phyloP scores from a whole-genome alignment of 352 stramenopile species.

The Phytophthora sojae region DNA sequence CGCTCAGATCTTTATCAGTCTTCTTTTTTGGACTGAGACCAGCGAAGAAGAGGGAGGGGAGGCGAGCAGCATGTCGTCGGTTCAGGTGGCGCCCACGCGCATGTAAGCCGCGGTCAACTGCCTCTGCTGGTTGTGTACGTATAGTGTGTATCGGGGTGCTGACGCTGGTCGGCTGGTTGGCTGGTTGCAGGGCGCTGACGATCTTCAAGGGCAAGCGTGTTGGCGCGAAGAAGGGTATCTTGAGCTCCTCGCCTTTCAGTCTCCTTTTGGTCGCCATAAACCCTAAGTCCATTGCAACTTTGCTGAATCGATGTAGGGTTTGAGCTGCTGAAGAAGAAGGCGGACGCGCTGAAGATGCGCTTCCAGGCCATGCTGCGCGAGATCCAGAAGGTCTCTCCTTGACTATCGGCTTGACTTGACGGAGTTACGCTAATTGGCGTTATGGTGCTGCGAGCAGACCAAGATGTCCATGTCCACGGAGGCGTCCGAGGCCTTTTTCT shows the following conservation, averaged over 20 bases:
- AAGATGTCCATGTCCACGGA: conserved; percentile 90
- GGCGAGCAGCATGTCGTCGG: conserved; percentile 40
- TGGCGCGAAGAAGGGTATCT: conserved; percentile 85
- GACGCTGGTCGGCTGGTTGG: not conserved
- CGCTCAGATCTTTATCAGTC: conserved; percentile 1
- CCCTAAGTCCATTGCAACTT: conserved; percentile 1
- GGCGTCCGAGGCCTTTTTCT: conserved; percentile 97
- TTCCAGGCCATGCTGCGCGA: conserved; percentile 90
- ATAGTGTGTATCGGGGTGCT: not conserved
- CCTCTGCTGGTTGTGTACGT: not conserved
- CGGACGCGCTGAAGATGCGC: conserved; percentile 98
- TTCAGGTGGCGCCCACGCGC: conserved; percentile 80
- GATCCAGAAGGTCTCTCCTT: conserved; percentile 75
- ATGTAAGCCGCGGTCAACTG: conserved; percentile 54
- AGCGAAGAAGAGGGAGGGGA: not conserved
- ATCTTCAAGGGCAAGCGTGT: conserved; percentile 87
- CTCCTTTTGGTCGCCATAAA: not conserved
- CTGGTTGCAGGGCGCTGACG: conserved; percentile 75
- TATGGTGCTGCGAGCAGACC: conserved; percentile 49
- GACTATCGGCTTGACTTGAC: not conserved
- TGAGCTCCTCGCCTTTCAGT: not conserved
- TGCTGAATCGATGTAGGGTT: conserved; percentile 51
- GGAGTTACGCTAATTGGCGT: not conserved
- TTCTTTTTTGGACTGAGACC: conserved; percentile 20
- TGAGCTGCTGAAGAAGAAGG: conserved; percentile 97